Base-by-base conservation (phyloP, 2,329 filamentous ascomycete species). In the Claviceps monticola region DNA sequence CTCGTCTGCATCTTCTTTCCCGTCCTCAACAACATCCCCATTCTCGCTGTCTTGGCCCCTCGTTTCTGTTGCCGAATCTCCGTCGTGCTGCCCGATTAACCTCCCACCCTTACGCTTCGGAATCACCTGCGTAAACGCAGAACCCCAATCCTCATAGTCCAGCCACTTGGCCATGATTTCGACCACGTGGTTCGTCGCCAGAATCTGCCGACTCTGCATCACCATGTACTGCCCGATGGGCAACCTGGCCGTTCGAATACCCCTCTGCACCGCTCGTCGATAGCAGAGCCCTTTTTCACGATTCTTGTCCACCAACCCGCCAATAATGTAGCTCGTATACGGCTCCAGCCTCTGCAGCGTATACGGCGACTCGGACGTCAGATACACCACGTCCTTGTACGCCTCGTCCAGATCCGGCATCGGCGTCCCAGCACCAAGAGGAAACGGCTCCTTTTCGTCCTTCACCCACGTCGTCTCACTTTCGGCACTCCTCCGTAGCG, bases 91-190 rank as follows among this genome's bases (percentile, higher is more conserved):
- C 1, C 61, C 65, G 55, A 74, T 87, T 59, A 95, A 63, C 51
- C 75, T 78, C 0, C 85, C 88, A 1, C 88, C 88, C 66, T 98
- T 98, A 56, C 93, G 75, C 68, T 88, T 89, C 0, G 93, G 93
- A 58, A 98, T 90, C 3, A 94, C 88, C 49, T 80, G 76, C 68
- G 90, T 70, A 64, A 98, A 98, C 0, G 93, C 90, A 62, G 86
- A 74, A 1, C 84, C 90, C 93, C 93, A 98, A 65, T 97, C 86
- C 2, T 86, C 87, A 48, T 80, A 80, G 67, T 96, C 88, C 51
- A 98, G 68, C 89, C 90, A 98, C 57, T 82, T 83, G 46, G 95
- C 71, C 88, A 98, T 95, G 56, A 98, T 97, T 68, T 97, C 91
- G 46, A 93, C 80, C 1, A 98, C 93, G 62, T 98, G 93, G 63